Evolutionary conservation across 495 filamentous ascomycete species (phyloP).

Genomic region (Podospora comata): DNA sequence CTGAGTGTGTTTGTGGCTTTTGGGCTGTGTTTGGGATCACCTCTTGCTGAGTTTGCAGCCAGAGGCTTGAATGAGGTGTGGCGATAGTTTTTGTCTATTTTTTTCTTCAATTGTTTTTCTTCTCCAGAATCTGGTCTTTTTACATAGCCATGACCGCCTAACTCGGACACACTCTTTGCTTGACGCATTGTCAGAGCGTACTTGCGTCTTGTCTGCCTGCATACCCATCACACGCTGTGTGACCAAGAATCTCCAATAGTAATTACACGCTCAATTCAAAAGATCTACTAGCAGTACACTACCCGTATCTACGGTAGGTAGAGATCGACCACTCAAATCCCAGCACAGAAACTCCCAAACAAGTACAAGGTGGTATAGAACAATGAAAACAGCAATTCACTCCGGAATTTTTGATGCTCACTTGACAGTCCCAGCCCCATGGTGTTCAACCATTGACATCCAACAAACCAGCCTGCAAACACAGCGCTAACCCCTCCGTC

Average conservation of each 20-base stretch:
- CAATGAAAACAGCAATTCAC: too few relatives aligned
- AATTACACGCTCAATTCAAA: background rate
- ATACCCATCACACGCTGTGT: background rate
- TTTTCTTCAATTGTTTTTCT: background rate
- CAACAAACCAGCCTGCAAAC: background rate
- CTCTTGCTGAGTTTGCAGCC: background rate
- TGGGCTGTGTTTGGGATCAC: background rate
- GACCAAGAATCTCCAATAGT: background rate
- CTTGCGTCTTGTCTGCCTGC: background rate
- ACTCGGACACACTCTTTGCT: background rate
- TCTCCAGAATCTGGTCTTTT: background rate
- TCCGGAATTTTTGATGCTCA: background rate
- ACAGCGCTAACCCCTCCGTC: conserved; percentile 5
- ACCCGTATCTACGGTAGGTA: background rate
- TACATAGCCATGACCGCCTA: background rate
- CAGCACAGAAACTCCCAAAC: too few relatives aligned
- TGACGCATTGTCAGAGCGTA: background rate
- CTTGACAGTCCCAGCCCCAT: background rate
- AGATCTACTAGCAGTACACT: background rate
- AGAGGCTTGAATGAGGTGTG: background rate
- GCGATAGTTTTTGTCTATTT: background rate
- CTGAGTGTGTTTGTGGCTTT: background rate
- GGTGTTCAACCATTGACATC: background rate
- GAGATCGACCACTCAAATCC: background rate
- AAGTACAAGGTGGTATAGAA: too few relatives aligned